Conservation (phyloP, 108 stramenopile species). For the Nitzschia sp. region DNA sequence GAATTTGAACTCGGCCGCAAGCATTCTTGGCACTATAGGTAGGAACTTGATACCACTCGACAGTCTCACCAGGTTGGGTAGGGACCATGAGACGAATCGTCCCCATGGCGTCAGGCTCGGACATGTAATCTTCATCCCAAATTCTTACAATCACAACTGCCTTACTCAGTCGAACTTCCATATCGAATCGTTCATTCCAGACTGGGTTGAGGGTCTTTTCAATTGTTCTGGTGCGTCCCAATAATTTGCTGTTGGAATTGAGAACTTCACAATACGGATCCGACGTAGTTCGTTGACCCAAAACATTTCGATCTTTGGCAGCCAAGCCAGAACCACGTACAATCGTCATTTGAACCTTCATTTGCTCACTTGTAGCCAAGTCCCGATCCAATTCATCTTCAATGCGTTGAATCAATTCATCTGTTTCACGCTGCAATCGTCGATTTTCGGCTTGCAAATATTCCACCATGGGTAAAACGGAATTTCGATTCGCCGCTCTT, state of each 20-base stretch:
- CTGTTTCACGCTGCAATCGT: background rate
- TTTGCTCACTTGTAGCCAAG: background rate
- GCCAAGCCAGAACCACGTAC: constrained; percentile 27
- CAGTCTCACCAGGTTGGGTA: background rate
- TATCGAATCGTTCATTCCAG: constrained; percentile 35
- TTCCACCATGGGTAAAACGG: background rate
- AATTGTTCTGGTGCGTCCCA: constrained; percentile 36
- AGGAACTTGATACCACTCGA: constrained; percentile 7
- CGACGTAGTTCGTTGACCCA: constrained; percentile 40
- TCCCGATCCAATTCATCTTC: background rate
- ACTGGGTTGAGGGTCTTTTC: constrained; percentile 34
- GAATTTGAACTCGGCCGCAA: constrained; percentile 12
- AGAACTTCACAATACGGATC: constrained; percentile 44
- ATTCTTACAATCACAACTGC: constrained; percentile 22
- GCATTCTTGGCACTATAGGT: constrained; percentile 24
- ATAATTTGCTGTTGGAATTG: background rate
- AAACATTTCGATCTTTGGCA: constrained; percentile 41
- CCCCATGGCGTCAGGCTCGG: constrained; percentile 41
- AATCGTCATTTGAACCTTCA: constrained; percentile 6
- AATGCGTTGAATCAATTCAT: background rate
- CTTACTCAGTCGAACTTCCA: background rate
- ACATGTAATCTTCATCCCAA: constrained; percentile 35
- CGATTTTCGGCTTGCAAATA: background rate
- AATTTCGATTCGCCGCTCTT: background rate
- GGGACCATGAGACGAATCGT: constrained; percentile 14